Evolutionary conservation across 257 asterid species (phyloP).

Genomic region (Coffea canephora): DNA sequence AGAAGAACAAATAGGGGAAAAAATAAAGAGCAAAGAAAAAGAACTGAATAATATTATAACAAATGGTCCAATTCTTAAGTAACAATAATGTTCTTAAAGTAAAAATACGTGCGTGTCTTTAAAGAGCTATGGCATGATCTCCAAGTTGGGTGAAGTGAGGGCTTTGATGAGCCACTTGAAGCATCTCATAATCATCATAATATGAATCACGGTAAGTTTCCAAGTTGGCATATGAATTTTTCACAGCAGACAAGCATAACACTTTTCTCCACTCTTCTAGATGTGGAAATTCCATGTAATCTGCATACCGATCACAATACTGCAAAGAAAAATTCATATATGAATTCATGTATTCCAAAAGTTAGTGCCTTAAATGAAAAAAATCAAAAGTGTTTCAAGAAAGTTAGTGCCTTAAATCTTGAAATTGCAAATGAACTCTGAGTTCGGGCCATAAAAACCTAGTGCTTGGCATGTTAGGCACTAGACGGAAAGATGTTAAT

Average conservation of each 20-base stretch:
- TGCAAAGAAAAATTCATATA: slow-evolving; percentile 34
- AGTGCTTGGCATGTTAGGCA: no score
- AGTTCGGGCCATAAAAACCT: no score
- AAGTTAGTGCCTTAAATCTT: no score
- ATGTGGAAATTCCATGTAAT: slow-evolving; percentile 58
- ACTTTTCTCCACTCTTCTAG: slow-evolving; percentile 84
- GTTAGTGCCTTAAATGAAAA: no score
- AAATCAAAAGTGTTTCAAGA: no score
- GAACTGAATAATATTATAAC: not conserved
- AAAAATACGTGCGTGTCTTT: not conserved
- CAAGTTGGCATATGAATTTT: slow-evolving; percentile 42
- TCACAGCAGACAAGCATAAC: slow-evolving; percentile 50
- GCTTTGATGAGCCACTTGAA: slow-evolving; percentile 62
- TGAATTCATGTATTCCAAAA: not conserved
- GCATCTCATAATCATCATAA: slow-evolving; percentile 62
- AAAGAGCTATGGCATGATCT: slow-evolving; percentile 23
- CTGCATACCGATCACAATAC: slow-evolving; percentile 78
- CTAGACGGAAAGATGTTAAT: no score
- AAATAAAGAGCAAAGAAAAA: not conserved
- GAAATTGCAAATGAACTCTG: no score
- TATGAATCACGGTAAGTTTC: slow-evolving; percentile 71
- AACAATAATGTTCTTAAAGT: not conserved
- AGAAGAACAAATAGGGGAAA: not conserved
- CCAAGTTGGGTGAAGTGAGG: slow-evolving; percentile 54
- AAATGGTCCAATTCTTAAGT: not conserved